Evolutionary conservation across 2,329 filamentous ascomycete genomes (phyloP), one percentile per base, ranked within the genome.

Genomic region (Aspergillus spinulosporus): DNA sequence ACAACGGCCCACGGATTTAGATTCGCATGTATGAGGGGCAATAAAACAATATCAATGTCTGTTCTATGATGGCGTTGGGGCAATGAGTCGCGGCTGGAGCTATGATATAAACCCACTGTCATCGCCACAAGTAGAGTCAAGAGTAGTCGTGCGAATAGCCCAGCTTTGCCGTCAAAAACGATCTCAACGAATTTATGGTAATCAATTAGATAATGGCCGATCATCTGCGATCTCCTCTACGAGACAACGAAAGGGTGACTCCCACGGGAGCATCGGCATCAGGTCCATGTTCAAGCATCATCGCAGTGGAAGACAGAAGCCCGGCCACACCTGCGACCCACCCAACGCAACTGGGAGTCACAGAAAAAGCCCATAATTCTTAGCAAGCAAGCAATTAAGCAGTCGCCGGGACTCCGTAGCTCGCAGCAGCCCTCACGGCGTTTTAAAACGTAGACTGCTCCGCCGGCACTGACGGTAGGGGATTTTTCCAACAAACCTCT

Each of bases 391-490:
- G 49, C 42, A 54, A 53, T 37, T 28, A 40, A 57, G 49, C 45
- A 58, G 42, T 42, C 31, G 51, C 50, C 43, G 56, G 39, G 52
- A 47, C 46, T 40, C 43, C 52, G 52, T 43, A 54, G 52, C 48
- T 49, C 37, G 29, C 36, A 56, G 51, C 46, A 58, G 52, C 43
- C 54, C 49, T 62, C 54, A 53, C 62, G 58, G 57, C 58, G 60
- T 69, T 28, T 66, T 67, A 70, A 71, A 70, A 71, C 69, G 69
- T 63, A 68, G 65, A 64, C 43, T 68, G 64, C 64, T 69, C 68
- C 68, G 66, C 67, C 66, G 66, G 68, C 62, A 64, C 53, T 58
- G 43, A 53, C 47, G 63, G 60, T 58, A 64, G 58, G 61, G 58
- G 59, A 59, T 53, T 56, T 59, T 64, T 57, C 56, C 61, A 58